Conservation (phyloP, 2,329 filamentous ascomycete species). For the Diaporthe batatas region DNA sequence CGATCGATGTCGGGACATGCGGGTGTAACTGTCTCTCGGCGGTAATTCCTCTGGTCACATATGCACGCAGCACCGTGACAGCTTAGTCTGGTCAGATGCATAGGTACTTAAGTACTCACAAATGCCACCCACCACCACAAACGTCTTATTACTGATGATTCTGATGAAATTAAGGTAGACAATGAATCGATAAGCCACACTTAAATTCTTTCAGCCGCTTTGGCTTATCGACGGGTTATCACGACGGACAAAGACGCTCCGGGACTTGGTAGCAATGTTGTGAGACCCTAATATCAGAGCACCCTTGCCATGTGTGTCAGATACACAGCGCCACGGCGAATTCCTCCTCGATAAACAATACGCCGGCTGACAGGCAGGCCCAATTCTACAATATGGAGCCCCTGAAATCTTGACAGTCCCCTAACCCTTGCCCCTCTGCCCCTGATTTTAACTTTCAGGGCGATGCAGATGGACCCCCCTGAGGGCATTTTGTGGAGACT, state of each 20-base stretch:
- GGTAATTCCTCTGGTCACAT: neutral
- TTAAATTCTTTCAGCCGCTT: neutral
- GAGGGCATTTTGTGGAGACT: constrained; percentile 32
- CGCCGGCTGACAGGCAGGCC: constrained; percentile 1
- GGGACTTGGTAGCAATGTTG: neutral
- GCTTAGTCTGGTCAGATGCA: neutral
- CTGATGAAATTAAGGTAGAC: neutral
- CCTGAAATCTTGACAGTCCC: constrained; percentile 33
- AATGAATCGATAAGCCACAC: neutral
- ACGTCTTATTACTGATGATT: neutral
- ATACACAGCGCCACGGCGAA: constrained; percentile 16
- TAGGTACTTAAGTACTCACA: neutral
- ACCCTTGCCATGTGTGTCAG: constrained; percentile 24
- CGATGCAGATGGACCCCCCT: constrained; percentile 11
- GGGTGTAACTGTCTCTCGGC: neutral
- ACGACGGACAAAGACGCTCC: constrained; percentile 5
- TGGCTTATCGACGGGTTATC: neutral
- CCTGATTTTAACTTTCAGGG: constrained; percentile 27
- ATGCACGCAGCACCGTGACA: neutral
- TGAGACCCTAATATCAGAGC: constrained; percentile 22
- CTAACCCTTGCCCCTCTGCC: constrained; percentile 32
- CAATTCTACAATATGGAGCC: constrained; percentile 4
- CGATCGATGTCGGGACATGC: neutral
- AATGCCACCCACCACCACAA: neutral
- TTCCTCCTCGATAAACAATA: neutral